Conservation (phyloP, 306 rosid species). For the Astragalus membranaceus region DNA sequence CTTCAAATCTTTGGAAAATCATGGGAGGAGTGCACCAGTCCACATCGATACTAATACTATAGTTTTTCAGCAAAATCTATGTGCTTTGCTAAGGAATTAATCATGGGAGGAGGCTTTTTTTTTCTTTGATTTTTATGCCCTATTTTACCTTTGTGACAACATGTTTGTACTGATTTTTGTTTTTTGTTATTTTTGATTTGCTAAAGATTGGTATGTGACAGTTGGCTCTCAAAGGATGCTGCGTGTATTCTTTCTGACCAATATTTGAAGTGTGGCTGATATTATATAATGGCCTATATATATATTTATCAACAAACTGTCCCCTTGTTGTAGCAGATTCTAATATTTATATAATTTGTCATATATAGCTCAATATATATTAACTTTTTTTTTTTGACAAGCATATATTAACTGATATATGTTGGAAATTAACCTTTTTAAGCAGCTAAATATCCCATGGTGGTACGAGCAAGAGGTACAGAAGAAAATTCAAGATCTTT, state of each 20-base stretch:
- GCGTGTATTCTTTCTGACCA: conserved; percentile 38
- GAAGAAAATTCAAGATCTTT: conserved; percentile 15
- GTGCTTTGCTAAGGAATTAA: conserved; percentile 26
- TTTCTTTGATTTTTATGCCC: conserved; percentile 23
- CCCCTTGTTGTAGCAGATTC: conserved; percentile 3
- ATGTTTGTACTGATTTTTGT: conserved; percentile 14
- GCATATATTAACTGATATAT: not conserved
- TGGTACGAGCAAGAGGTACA: not conserved
- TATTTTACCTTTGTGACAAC: conserved; percentile 23
- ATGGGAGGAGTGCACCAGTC: conserved; percentile 40
- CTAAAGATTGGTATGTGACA: conserved; percentile 24
- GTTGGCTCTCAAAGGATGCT: conserved; percentile 25
- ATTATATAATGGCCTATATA: conserved; percentile 6
- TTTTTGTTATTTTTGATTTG: conserved; percentile 3
- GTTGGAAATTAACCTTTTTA: not conserved
- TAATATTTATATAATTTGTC: not conserved
- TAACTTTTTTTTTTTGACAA: no score
- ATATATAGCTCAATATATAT: not conserved
- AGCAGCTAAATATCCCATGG: not conserved
- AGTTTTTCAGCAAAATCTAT: not conserved
- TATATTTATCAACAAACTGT: conserved; percentile 1
- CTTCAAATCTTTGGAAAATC: conserved; percentile 44
- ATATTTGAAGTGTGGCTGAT: conserved; percentile 28
- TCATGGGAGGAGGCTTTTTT: not conserved
- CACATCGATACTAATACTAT: conserved; percentile 16